Evolutionary conservation across 306 rosid species (phyloP).

Genomic region (Begonia loranthoides): DNA sequence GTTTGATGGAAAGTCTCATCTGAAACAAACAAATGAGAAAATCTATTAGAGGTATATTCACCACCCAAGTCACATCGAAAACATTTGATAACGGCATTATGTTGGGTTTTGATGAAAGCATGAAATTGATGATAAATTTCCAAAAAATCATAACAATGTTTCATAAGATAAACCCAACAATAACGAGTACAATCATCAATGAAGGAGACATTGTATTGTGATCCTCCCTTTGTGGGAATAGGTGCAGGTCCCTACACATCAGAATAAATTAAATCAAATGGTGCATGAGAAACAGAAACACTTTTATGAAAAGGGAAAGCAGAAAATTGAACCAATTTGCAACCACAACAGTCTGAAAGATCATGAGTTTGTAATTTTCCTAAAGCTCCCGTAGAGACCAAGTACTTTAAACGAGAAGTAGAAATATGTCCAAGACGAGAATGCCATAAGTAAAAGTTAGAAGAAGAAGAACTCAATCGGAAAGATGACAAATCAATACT

Average conservation of each 20-base stretch:
- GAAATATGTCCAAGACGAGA: slow-evolving; percentile 5
- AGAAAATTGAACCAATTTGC: slow-evolving; percentile 1
- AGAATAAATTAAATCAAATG: slow-evolving; percentile 3
- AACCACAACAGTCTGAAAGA: slow-evolving; percentile 2
- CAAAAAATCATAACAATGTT: neutral
- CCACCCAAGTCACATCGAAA: neutral
- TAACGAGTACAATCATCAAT: neutral
- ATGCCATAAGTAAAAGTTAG: slow-evolving; percentile 8
- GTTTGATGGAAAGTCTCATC: neutral
- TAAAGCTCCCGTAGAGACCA: neutral
- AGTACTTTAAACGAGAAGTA: neutral
- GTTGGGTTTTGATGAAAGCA: neutral
- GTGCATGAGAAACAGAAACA: neutral
- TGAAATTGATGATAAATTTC: too few relatives aligned
- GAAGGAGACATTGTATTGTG: neutral
- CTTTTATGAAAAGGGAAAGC: neutral
- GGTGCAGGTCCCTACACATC: neutral
- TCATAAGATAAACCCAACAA: neutral
- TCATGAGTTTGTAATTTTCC: slow-evolving; percentile 1
- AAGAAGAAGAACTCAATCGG: slow-evolving; percentile 2
- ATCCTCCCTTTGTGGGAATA: neutral
- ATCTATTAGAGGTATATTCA: neutral
- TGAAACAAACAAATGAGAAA: neutral
- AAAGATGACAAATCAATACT: slow-evolving; percentile 4
- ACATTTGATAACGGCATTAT: neutral